phyloP scores from a whole-genome alignment of 1,284 basidiomycete species.

The Ustilago loliicola region DNA sequence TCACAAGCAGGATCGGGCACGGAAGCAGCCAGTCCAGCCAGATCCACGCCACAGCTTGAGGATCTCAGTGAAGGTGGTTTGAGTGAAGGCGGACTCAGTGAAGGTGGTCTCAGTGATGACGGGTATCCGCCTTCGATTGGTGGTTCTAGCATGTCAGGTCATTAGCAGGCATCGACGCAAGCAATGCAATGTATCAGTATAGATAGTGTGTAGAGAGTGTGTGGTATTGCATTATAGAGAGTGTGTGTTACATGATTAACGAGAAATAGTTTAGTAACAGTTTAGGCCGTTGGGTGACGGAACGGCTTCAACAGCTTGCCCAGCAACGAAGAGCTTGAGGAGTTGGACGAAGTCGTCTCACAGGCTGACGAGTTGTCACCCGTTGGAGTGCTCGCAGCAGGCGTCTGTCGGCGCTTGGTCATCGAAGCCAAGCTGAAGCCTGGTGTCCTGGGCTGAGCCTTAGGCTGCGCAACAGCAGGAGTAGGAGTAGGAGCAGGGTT shows the following conservation, averaged over 20 bases:
- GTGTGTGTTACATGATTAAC: slow-evolving; percentile 2
- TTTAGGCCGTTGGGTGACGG: neutral
- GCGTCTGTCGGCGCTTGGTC: neutral
- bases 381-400: neutral
- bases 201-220: neutral
- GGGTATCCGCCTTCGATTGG: slow-evolving; percentile 20
- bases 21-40: neutral
- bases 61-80: slow-evolving; percentile 25
- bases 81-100: slow-evolving; percentile 32
- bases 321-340: neutral
- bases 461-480: neutral
- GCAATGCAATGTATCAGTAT: slow-evolving; percentile 1
- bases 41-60: slow-evolving; percentile 7
- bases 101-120: slow-evolving; percentile 31
- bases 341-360: neutral
- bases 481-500: neutral
- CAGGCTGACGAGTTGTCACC: neutral
- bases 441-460: neutral
- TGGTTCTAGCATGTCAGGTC: slow-evolving; percentile 26
- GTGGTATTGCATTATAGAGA: slow-evolving; percentile 11
- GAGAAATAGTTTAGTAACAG: neutral
- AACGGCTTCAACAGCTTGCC: neutral
- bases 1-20: neutral
- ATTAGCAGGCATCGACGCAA: neutral
- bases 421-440: neutral